Conservation (phyloP, 2,329 filamentous ascomycete species). For the Rosellinia necatrix region DNA sequence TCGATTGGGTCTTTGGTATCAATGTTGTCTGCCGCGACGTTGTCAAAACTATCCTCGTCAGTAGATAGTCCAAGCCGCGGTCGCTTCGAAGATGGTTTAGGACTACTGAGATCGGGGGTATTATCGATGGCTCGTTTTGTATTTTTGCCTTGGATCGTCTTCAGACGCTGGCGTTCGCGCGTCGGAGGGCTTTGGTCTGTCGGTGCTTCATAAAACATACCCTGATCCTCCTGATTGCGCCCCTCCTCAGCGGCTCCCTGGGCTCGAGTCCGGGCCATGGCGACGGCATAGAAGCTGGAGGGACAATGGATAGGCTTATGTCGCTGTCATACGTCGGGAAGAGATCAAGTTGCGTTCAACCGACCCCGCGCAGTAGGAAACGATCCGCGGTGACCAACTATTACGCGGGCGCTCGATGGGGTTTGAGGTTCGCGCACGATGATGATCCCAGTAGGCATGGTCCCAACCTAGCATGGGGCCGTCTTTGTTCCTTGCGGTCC, state of each 20-base stretch:
- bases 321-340: conserved; percentile 6
- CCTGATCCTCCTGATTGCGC: conserved; percentile 9
- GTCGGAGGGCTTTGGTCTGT: conserved; percentile 13
- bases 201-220: conserved; percentile 16
- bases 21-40: conserved; percentile 6
- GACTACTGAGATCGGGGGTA: neutral
- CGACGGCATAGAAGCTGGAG: conserved; percentile 10
- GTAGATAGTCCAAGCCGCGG: neutral
- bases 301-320: conserved; percentile 4
- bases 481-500: too few relatives aligned
- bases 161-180: conserved; percentile 15
- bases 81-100: neutral
- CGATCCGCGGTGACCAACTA: conserved; percentile 2
- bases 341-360: neutral
- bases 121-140: conserved; percentile 13
- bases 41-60: neutral
- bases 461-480: too few relatives aligned
- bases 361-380: neutral
- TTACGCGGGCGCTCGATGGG: conserved; percentile 3
- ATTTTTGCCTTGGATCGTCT: conserved; percentile 1
- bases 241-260: conserved; percentile 13
- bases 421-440: too few relatives aligned
- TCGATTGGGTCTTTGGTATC: conserved; percentile 20
- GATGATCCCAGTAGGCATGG: too few relatives aligned
- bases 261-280: conserved; percentile 16